Base-by-base conservation (phyloP, 176 grass and related monocot genomes). In the Aegilops tauschii region DNA sequence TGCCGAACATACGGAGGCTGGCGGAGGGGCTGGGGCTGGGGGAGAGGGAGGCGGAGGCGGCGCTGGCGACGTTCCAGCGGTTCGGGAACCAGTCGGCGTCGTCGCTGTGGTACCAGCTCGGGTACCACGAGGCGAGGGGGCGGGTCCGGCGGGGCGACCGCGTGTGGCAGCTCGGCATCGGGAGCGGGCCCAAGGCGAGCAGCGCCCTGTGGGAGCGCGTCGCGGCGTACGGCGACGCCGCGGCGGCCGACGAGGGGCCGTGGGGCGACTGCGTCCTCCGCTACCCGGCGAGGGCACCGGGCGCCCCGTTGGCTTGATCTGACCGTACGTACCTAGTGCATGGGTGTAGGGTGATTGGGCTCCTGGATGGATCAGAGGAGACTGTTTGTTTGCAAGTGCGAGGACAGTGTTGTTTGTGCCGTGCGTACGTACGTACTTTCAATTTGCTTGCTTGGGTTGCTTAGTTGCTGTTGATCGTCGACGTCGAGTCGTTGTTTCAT, bases 81-180 rank as follows among this genome's bases (percentile, higher is more conserved):
- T 97, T 88, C 79, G 95, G 95, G 4, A 97, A 97, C 92, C 92
- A 94, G 86, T 94, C 95, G n/a, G 85, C 90, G 44, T 78, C 95
- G 78, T 97, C 92, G 67, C 85, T 97, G 47, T 97, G 92, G 95
- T 97, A 97, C 81, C 92, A 97, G 85, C 50, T 97, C 28, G 92
- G 80, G 17, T 97, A 93, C 87, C 27, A 80, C 2, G 95, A 97
- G 64, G 90, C 88, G 32, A 94, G 91, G 80, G 84, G 81, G 6
- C 73, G 92, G 3, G 87, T 94, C 37, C 80, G 78, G 29, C 20
- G 13, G 5, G 92, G 94, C 7, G 76, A 92, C 21, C 83, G n/a
- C 44, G 87, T 97, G 74, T 94, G 90, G 92, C 94, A 90, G 88
- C 89, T 97, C 6, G 87, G 90, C 49, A 36, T 92, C 12, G 92